phyloP scores from a whole-genome alignment of 306 rosid species.

The Begonia masoniana region DNA sequence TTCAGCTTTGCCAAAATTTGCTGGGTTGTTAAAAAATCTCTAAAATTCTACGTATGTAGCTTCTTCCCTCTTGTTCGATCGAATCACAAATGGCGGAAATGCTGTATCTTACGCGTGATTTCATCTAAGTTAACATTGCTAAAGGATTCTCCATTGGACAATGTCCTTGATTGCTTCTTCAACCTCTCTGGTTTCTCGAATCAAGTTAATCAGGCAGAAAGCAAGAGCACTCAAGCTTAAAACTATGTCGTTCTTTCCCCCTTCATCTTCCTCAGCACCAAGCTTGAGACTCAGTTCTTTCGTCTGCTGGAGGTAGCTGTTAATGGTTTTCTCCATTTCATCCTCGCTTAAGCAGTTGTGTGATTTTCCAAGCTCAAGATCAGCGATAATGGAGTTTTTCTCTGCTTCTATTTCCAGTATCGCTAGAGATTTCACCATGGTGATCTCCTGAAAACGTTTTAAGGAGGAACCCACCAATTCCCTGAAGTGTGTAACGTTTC shows the following conservation, averaged over 20 bases:
- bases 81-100: too few species aligned
- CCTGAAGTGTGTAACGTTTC: conserved; percentile 27
- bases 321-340: conserved; percentile 23
- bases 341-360: conserved; percentile 22
- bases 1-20: too few species aligned
- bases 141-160: conserved; percentile 5
- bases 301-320: conserved; percentile 26
- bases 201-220: conserved; percentile 20
- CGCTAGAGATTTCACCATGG: conserved; percentile 19
- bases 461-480: conserved; percentile 22
- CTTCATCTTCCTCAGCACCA: conserved; percentile 14
- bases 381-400: conserved; percentile 16
- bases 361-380: conserved; percentile 41
- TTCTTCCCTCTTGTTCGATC: too few species aligned
- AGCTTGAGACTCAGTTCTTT: conserved; percentile 20
- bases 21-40: too few species aligned
- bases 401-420: conserved; percentile 23
- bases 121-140: background rate
- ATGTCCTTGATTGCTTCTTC: conserved; percentile 2
- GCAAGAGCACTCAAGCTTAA: conserved; percentile 32
- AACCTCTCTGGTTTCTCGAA: conserved; percentile 6
- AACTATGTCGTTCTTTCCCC: conserved; percentile 27
- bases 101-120: background rate
- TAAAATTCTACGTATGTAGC: too few species aligned
- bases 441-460: conserved; percentile 19